Percentiles rank a stretch among this genome's conserved stretches.
Evolutionary conservation across 2,329 filamentous ascomycete genomes (phyloP).

Genomic region (Aspergillus awamori): DNA sequence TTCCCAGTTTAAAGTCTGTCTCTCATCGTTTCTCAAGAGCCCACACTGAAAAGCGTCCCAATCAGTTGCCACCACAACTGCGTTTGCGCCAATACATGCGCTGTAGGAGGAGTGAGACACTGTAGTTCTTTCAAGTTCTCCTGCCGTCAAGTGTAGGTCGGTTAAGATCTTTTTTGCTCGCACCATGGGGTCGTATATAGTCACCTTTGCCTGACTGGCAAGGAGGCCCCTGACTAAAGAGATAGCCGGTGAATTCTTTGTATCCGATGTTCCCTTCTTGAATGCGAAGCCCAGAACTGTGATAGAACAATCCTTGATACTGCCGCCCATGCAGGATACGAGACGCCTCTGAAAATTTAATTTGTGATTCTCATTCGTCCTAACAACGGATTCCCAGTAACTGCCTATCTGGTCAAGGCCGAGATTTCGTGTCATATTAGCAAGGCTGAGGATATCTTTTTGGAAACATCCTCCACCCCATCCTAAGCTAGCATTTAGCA

Average conservation of each 20-base stretch:
- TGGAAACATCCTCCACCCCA: not conserved
- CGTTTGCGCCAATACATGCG: no score
- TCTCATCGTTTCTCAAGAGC: no score
- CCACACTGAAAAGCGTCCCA: no score
- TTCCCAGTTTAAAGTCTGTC: no score
- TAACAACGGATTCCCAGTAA: not conserved
- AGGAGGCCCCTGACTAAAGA: not conserved
- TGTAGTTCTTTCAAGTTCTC: no score
- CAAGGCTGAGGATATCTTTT: not conserved
- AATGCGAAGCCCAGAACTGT: not conserved
- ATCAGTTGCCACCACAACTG: no score
- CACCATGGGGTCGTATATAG: no score
- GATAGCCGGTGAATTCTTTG: not conserved
- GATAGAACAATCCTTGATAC: not conserved
- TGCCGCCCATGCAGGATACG: not conserved
- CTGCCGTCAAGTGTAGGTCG: no score
- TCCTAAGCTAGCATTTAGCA: not conserved
- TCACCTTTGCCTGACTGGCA: not conserved
- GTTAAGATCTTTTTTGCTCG: no score
- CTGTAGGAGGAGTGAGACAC: no score
- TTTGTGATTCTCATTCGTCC: not conserved
- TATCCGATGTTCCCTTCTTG: not conserved
- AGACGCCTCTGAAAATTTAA: not conserved
- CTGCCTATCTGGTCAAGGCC: not conserved
- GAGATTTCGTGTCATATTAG: not conserved